Conservation (phyloP, 2,329 filamentous ascomycete genomes). For the Fusarium pseudonygamai region DNA sequence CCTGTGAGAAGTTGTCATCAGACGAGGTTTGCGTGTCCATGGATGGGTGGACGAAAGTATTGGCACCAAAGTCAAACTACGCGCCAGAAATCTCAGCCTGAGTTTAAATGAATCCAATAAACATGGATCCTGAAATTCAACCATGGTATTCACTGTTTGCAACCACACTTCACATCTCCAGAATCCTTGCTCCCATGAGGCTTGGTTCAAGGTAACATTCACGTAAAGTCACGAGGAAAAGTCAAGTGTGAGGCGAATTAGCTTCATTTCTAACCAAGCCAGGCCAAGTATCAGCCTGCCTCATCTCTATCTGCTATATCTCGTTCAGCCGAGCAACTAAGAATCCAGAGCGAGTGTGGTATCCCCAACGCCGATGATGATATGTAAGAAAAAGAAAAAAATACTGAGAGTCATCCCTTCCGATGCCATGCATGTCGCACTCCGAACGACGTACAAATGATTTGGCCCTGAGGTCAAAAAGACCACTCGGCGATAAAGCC, state of each 20-base stretch:
- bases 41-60: neutral
- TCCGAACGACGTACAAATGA: constrained; percentile 38
- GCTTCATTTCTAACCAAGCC: constrained; percentile 48
- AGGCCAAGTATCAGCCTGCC: constrained; percentile 21
- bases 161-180: too few relatives aligned
- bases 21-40: neutral
- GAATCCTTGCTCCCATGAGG: neutral
- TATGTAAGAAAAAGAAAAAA: constrained; percentile 21
- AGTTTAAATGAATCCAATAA: neutral
- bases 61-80: neutral
- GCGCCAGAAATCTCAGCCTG: neutral
- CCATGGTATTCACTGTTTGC: neutral
- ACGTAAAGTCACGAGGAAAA: neutral
- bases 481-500: constrained; percentile 20
- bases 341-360: constrained; percentile 42
- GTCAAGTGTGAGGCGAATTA: constrained; percentile 41
- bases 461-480: constrained; percentile 23
- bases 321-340: constrained; percentile 9
- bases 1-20: neutral
- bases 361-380: constrained; percentile 40
- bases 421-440: constrained; percentile 37
- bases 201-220: neutral
- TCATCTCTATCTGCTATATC: constrained; percentile 34
- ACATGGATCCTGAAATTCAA: neutral
- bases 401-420: constrained; percentile 30